phyloP scores from a whole-genome alignment of 768 basidiomycete genomes.

The Lyophyllum semitale region DNA sequence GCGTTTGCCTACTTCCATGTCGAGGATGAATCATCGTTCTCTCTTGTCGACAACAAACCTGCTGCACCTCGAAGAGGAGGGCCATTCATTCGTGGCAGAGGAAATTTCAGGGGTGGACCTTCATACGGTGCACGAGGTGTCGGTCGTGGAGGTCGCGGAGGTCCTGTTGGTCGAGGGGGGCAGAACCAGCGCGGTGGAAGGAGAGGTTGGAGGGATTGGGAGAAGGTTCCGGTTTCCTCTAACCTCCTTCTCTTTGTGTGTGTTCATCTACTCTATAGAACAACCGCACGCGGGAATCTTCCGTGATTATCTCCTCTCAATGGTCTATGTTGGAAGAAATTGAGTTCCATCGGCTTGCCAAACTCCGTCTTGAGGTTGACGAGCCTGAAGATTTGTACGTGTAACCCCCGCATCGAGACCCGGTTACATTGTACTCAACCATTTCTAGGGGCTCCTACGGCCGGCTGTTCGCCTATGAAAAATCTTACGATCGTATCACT shows the following conservation, averaged over 20 bases:
- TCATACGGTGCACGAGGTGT: slow-evolving; percentile 46
- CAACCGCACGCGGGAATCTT: slow-evolving; percentile 86
- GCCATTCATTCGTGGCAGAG: slow-evolving; percentile 60
- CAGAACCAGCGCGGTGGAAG: slow-evolving; percentile 57
- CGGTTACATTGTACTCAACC: neutral
- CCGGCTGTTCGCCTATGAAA: slow-evolving; percentile 90
- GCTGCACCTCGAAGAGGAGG: slow-evolving; percentile 72
- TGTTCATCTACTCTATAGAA: slow-evolving; percentile 44
- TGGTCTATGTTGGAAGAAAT: slow-evolving; percentile 98
- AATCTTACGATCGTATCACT: slow-evolving; percentile 91
- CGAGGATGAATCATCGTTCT: slow-evolving; percentile 97
- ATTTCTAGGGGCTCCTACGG: slow-evolving; percentile 77
- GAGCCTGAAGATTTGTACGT: slow-evolving; percentile 88
- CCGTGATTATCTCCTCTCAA: slow-evolving; percentile 86
- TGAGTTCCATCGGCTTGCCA: slow-evolving; percentile 89
- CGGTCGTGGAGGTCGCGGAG: slow-evolving; percentile 48
- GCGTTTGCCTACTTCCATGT: slow-evolving; percentile 98
- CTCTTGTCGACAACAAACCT: slow-evolving; percentile 89
- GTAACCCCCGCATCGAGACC: neutral
- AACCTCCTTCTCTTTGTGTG: neutral
- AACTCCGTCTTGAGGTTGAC: slow-evolving; percentile 92
- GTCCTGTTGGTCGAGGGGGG: slow-evolving; percentile 42
- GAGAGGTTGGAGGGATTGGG: slow-evolving; percentile 91
- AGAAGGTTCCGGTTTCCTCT: slow-evolving; percentile 60
- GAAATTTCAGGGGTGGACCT: slow-evolving; percentile 47